These are phyloP conservation scores for Trametes sanguinea DNA, from an alignment of 768 basidiomycete genomes.

Conservation along the genomic window DNA sequence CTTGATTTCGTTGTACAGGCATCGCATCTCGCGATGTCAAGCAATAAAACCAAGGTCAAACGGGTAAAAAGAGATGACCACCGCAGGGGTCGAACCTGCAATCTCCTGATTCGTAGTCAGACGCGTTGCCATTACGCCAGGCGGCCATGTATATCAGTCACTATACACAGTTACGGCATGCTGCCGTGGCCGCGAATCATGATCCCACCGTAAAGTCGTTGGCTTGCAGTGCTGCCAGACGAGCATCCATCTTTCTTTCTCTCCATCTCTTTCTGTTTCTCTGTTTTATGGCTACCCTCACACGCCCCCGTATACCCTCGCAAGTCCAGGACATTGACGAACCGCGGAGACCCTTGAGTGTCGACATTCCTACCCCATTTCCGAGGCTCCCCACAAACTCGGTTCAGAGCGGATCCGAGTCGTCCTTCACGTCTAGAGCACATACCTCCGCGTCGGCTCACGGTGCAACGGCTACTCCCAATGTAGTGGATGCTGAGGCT, in stretches of 20 bases:
- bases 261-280: background rate
- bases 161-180: too few species aligned
- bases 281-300: constrained; percentile 20
- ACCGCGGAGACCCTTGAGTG: constrained; percentile 2
- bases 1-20: too few species aligned
- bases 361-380: constrained; percentile 23
- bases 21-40: too few species aligned
- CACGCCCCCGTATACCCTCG: constrained; percentile 9
- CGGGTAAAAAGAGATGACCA: constrained; percentile 51
- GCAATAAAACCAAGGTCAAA: background rate
- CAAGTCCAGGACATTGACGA: background rate
- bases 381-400: constrained; percentile 11
- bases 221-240: too few species aligned
- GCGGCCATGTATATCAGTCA: background rate
- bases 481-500: background rate
- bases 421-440: background rate
- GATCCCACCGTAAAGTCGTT: too few species aligned
- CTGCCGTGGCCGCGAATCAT: too few species aligned
- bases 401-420: constrained; percentile 15
- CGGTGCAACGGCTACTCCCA: too few species aligned
- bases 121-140: constrained; percentile 1
- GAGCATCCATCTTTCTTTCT: background rate
- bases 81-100: constrained; percentile 92
- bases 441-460: too few species aligned
- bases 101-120: constrained; percentile 67